phyloP scores from a whole-genome alignment of 2,329 filamentous ascomycete species.

The Epichloe sibirici region DNA sequence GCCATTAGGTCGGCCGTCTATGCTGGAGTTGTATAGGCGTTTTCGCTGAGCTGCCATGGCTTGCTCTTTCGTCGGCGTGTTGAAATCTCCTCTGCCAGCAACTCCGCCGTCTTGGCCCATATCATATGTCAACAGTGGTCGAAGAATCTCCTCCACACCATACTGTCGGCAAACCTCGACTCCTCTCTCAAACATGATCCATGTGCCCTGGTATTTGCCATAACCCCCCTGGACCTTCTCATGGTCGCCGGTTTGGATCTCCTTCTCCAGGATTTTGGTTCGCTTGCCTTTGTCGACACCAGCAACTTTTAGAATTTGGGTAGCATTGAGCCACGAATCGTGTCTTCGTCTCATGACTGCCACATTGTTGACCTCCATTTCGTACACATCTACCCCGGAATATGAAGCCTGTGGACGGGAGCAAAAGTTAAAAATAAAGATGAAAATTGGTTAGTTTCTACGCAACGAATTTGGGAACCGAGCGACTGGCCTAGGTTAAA shows the following conservation, averaged over 20 bases:
- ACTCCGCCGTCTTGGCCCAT: constrained; percentile 64
- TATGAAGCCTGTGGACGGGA: constrained; percentile 56
- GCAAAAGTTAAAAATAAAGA: background rate
- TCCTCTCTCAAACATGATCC: constrained; percentile 89
- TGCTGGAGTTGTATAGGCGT: constrained; percentile 63
- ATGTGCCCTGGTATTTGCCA: constrained; percentile 97
- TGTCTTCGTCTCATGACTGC: constrained; percentile 92
- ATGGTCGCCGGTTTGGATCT: constrained; percentile 90
- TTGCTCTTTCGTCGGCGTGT: constrained; percentile 96
- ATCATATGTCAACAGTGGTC: constrained; percentile 67
- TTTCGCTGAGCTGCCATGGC: constrained; percentile 95
- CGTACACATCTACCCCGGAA: constrained; percentile 91
- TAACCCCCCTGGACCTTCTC: constrained; percentile 98
- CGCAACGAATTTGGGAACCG: background rate
- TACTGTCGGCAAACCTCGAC: constrained; percentile 81
- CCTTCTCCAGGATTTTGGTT: constrained; percentile 95
- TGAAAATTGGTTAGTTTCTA: background rate
- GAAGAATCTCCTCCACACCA: constrained; percentile 63
- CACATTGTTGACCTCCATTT: constrained; percentile 91
- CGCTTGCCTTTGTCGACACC: constrained; percentile 96
- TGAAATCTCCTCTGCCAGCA: constrained; percentile 62
- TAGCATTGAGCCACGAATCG: constrained; percentile 96
- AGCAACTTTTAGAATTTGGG: constrained; percentile 94
- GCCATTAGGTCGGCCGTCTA: constrained; percentile 55
- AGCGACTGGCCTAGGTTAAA: background rate